phyloP scores from a whole-genome alignment of 2,329 filamentous ascomycete species.

The Sphaerulina musiva region DNA sequence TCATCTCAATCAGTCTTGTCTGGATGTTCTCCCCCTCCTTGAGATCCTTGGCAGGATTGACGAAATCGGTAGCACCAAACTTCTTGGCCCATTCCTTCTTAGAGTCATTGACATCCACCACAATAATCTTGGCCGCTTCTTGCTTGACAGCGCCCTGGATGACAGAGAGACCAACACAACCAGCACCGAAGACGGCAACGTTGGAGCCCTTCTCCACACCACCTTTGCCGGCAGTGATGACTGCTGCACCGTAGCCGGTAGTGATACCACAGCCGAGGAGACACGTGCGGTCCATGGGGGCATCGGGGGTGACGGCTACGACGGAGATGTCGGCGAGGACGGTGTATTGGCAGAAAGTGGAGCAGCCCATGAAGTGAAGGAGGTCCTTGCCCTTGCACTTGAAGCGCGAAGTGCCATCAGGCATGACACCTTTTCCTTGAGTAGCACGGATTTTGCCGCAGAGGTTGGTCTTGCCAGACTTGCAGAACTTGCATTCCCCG shows the following conservation, averaged over 20 bases:
- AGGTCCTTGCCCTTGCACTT: conserved; percentile 90
- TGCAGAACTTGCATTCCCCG: conserved; percentile 98
- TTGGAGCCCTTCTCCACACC: conserved; percentile 78
- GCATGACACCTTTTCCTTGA: conserved; percentile 94
- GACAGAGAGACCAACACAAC: conserved; percentile 90
- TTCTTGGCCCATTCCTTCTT: conserved; percentile 92
- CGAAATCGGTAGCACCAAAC: conserved; percentile 94
- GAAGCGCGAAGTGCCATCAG: conserved; percentile 92
- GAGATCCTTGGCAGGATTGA: conserved; percentile 71
- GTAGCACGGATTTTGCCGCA: conserved; percentile 98
- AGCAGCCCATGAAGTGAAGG: conserved; percentile 98
- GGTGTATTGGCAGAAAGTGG: conserved; percentile 97
- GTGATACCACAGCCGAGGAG: conserved; percentile 97
- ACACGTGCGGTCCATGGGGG: conserved; percentile 92
- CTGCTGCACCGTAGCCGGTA: conserved; percentile 91
- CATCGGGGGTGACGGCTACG: conserved; percentile 82
- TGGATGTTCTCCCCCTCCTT: conserved; percentile 67
- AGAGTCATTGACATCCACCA: conserved; percentile 71
- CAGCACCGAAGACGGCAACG: conserved; percentile 88
- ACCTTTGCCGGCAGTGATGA: conserved; percentile 69
- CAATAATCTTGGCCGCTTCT: conserved; percentile 71
- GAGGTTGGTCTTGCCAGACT: conserved; percentile 97
- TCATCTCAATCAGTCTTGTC: conserved; percentile 93
- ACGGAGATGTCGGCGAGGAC: conserved; percentile 98
- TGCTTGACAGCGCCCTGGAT: conserved; percentile 88